Evolutionary conservation across 139 green algal genomes (phyloP), one percentile per base, ranked within the genome.

Genomic region (Coelastrella sp.): DNA sequence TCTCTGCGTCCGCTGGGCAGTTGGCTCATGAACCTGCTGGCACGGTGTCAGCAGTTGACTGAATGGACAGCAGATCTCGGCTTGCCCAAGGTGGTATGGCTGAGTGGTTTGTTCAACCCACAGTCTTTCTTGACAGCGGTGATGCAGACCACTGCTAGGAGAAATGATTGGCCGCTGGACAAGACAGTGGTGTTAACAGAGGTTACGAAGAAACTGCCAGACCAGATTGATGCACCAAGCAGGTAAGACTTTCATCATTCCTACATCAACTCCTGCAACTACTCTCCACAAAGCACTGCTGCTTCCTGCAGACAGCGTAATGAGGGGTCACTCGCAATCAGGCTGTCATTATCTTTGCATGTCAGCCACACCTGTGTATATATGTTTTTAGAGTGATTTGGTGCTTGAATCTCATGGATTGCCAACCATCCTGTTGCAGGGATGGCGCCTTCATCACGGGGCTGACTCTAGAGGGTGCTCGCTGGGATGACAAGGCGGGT

Each of bases 71-170:
- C 53, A 21, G 94, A 97, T 85, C 81, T 98, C 85, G 81, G 81
- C 21, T 87, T 96, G 75, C 95, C 92, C 62, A 96, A 97, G 91
- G 92, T 92, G 1, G 94, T 97, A 13, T 98, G 95, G 93, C 87
- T 98, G 38, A 94, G 89, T 8, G 93, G 94, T 11, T 91, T 98
- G 66, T 98, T 98, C 93, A 98, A 98, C 88, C 96, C 96, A 4
- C 93, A 97, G 92, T 96, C 94, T 13, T 98, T 98, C 90, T 88
- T 98, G 8, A 98, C 96, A 17, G 96, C 96, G 0, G 95, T 98
- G 27, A 96, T 97, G 92, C 95, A 98, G 88, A 96, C 96, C 21
- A 98, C 95, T 0, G 96, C 96, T 0, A 91, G 96, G 32, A 91
- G 94, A 45, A 98, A 97, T 74, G 95, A 96, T 84, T 98, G 95